Base-by-base conservation (phyloP, 441 rosid genomes). In the Pelargonium australe region DNA sequence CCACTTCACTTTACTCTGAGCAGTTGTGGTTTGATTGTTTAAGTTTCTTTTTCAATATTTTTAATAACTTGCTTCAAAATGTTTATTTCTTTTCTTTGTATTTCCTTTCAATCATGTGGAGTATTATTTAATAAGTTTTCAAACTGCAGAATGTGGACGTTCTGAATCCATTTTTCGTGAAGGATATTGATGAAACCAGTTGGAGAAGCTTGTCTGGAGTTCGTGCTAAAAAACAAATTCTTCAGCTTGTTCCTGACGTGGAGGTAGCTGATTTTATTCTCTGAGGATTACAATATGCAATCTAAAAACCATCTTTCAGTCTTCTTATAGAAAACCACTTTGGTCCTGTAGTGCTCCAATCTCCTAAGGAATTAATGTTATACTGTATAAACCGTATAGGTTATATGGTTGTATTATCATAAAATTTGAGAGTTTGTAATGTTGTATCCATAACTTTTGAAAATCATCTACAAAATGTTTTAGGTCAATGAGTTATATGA, bases 151-250 rank as follows among this genome's bases (percentile, higher is more conserved):
- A 80, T 63, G 78, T 85, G 69, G 87, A 85, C 72, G 70, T 84
- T 69, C 82, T 83, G 16, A 73, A 81, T 68, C 84, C 86, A 5
- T 71, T 76, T 64, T 75, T 81, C 64, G 23, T 80, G 73, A 83
- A 72, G 66, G 65, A 78, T 58, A 83, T 84, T 70, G 86, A 85
- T 65, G 90, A 80, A 72, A 79, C 82, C 62, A 81, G 88, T 69
- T 82, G 83, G 86, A 85, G 79, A 67, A 85, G 86, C 71, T 79
- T 85, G 69, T 83, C 90, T 60, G 87, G 92, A 55, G 88, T 81
- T 66, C 78, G 74, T 2, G 83, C 82, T 19, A 87, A 84, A 34
- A 79, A 68, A 61, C 51, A 49, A 71, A 76, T 87, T 63, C 81
- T 71, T 83, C 87, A 75, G 66, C 68, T 83, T 68, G 85, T 87